Conservation (phyloP, 2,329 filamentous ascomycete genomes). For the Lomentospora prolificans region DNA sequence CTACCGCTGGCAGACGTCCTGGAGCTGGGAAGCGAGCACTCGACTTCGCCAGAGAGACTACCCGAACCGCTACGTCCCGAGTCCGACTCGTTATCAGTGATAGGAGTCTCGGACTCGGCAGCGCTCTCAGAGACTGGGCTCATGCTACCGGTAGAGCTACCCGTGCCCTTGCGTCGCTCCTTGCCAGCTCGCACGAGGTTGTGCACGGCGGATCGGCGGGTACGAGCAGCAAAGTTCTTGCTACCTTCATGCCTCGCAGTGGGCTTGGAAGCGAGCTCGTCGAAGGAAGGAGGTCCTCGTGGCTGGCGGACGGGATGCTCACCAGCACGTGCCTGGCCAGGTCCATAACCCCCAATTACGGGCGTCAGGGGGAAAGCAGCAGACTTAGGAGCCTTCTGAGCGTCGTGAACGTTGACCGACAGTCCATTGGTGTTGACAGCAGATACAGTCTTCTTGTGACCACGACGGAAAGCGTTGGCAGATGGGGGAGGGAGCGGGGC, state of each 20-base stretch:
- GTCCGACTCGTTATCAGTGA: slow-evolving; percentile 66
- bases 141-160: slow-evolving; percentile 65
- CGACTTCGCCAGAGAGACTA: slow-evolving; percentile 66
- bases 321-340: slow-evolving; percentile 83
- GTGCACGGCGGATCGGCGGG: slow-evolving; percentile 82
- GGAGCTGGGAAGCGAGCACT: slow-evolving; percentile 61
- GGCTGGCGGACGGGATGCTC: slow-evolving; percentile 93
- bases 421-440: slow-evolving; percentile 47
- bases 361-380: slow-evolving; percentile 72
- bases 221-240: slow-evolving; percentile 92
- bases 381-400: slow-evolving; percentile 63
- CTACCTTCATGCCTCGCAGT: slow-evolving; percentile 91
- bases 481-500: slow-evolving; percentile 75
- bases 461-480: slow-evolving; percentile 83
- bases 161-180: slow-evolving; percentile 70
- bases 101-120: slow-evolving; percentile 55
- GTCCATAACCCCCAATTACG: slow-evolving; percentile 76
- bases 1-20: slow-evolving; percentile 64
- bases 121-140: slow-evolving; percentile 80
- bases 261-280: slow-evolving; percentile 82
- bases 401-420: slow-evolving; percentile 32
- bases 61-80: slow-evolving; percentile 64
- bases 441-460: slow-evolving; percentile 84
- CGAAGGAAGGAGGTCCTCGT: slow-evolving; percentile 79
- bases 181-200: slow-evolving; percentile 85